These are phyloP conservation scores for Epichloe scottii DNA, from an alignment of 2,329 filamentous ascomycete genomes.

Conservation along the genomic window DNA sequence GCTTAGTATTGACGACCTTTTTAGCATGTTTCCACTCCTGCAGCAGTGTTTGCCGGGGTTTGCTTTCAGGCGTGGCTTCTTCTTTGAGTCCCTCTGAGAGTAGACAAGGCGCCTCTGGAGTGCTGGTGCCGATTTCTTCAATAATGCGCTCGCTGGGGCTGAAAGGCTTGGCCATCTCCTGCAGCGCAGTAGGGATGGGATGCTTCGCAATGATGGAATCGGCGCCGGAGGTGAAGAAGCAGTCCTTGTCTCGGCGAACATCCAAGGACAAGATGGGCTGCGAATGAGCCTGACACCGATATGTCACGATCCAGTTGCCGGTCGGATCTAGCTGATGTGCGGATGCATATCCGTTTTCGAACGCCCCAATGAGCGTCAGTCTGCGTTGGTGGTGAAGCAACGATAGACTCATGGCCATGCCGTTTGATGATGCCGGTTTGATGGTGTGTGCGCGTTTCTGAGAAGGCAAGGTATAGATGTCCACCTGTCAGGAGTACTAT, in stretches of 20 bases:
- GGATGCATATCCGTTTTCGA: constrained; percentile 70
- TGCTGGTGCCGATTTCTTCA: constrained; percentile 7
- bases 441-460: constrained; percentile 54
- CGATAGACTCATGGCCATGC: constrained; percentile 81
- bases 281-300: constrained; percentile 54
- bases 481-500: constrained; percentile 37
- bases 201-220: constrained; percentile 72
- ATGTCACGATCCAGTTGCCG: constrained; percentile 39
- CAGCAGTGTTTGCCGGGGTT: constrained; percentile 6
- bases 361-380: constrained; percentile 60
- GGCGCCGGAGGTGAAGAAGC: constrained; percentile 69
- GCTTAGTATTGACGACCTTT: constrained; percentile 63
- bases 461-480: constrained; percentile 72
- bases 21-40: constrained; percentile 34
- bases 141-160: constrained; percentile 4
- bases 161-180: constrained; percentile 11
- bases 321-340: constrained; percentile 41
- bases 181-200: constrained; percentile 36
- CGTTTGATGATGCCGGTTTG: constrained; percentile 38
- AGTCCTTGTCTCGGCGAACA: constrained; percentile 34
- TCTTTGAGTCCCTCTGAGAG: constrained; percentile 13
- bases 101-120: constrained; percentile 9
- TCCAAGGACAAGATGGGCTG: constrained; percentile 74
- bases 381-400: constrained; percentile 38
- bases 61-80: neutral